These are phyloP conservation scores for Fusarium compactum DNA, from an alignment of 2,329 filamentous ascomycete species.

Conservation along the genomic window DNA sequence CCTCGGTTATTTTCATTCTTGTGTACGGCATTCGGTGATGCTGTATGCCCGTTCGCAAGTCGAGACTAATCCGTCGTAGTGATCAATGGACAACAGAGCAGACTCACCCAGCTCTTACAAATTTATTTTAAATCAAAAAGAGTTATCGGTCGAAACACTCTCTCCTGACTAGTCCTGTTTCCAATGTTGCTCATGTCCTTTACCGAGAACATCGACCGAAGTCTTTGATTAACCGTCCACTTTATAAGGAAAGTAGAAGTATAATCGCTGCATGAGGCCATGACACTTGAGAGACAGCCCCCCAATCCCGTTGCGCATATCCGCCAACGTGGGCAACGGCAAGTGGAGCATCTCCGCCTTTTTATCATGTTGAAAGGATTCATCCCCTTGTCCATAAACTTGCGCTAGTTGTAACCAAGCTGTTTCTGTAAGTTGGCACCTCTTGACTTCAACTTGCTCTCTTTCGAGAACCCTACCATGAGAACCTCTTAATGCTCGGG, in stretches of 20 bases:
- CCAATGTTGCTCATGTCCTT: slow-evolving; percentile 6
- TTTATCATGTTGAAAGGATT: slow-evolving; percentile 12
- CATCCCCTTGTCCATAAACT: slow-evolving; percentile 3
- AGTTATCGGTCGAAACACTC: slow-evolving; percentile 31
- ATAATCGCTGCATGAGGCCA: slow-evolving; percentile 15
- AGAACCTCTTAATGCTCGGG: slow-evolving; percentile 12
- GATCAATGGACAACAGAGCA: not conserved
- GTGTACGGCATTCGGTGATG: not conserved
- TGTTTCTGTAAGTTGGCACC: slow-evolving; percentile 4
- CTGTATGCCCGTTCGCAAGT: slow-evolving; percentile 3
- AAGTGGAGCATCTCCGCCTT: slow-evolving; percentile 36
- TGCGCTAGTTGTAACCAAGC: slow-evolving; percentile 13
- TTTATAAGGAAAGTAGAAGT: slow-evolving; percentile 6
- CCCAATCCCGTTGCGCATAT: slow-evolving; percentile 40
- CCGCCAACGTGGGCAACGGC: slow-evolving; percentile 35
- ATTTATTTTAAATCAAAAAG: slow-evolving; percentile 12
- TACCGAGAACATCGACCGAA: slow-evolving; percentile 41
- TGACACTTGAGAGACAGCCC: slow-evolving; percentile 4
- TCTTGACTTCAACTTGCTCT: slow-evolving; percentile 10
- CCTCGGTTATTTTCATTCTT: not conserved
- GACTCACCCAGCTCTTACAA: not conserved
- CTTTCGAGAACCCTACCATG: slow-evolving; percentile 11
- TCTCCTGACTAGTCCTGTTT: slow-evolving; percentile 20
- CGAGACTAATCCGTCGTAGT: not conserved
- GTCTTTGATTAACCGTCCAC: slow-evolving; percentile 18